Base-by-base conservation (phyloP, 352 stramenopile species). In the Phytophthora nicotianae region DNA sequence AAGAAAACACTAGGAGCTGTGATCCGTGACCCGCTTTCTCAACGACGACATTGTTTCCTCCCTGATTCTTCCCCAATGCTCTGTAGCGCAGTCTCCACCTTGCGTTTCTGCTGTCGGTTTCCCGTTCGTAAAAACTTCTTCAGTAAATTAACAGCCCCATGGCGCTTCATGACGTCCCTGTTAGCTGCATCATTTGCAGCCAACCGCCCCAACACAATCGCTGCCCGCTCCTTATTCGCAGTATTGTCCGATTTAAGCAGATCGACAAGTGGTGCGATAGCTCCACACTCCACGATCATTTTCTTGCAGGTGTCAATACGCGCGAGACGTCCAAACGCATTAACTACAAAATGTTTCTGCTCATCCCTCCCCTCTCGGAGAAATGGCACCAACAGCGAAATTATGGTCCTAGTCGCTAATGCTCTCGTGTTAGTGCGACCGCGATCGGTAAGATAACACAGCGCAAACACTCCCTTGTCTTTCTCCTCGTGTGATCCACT, bases 91-190 rank as follows among this genome's bases (percentile, higher is more conserved):
- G 19, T 43, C 19, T 35, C 27, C 26, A 20, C 41, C 20, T 1
- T 51, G 27, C 41, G 40, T 37, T 60, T 50, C 20, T 60, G 27
- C 41, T 60, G 40, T 24, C 41, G 8, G 20, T 47, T 60, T 38
- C 52, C 52, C 8, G 23, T 45, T 27, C 17, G 29, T 32, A 9
- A 13, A 24, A 60, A 60, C 13, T 5, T 20, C 14, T 51, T 50
- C 2, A 60, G 41, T 26, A 60, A 38, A 5, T 24, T 13, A 13
- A 60, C 21, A 43, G 17, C 52, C 5, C 52, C 52, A 0, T 51
- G 24, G 10, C 19, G 27, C 29, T 50, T 60, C 27, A 60, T 51
- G 2, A 38, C 4, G 19, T 45, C 37, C 19, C 8, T 35, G 27
- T 51, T 60, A 14, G 5, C 27, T 13, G 42, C 27, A 19, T 42